Evolutionary conservation across 2,329 filamentous ascomycete species (phyloP).

Genomic region (Penicillium sp.): DNA sequence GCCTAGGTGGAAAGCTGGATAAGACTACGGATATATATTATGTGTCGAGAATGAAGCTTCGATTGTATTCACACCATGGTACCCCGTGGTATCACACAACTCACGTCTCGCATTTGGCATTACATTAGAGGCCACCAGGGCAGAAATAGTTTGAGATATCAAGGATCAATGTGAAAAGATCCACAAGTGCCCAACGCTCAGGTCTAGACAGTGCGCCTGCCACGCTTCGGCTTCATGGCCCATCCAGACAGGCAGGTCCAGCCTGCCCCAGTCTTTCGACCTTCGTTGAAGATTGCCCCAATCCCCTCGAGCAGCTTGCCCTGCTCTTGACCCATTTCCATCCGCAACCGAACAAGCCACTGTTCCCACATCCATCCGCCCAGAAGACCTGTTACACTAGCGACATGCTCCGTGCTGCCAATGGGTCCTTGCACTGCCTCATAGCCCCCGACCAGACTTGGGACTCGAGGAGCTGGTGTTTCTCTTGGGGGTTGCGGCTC

Average conservation of each 20-base stretch:
- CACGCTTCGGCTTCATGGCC: slow-evolving; percentile 53
- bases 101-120: slow-evolving; percentile 7
- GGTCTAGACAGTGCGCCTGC: too few relatives aligned
- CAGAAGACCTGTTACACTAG: slow-evolving; percentile 73
- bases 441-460: slow-evolving; percentile 46
- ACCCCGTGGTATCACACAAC: too few relatives aligned
- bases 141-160: slow-evolving; percentile 1
- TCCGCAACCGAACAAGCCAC: slow-evolving; percentile 85
- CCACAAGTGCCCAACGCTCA: too few relatives aligned
- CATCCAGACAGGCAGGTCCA: slow-evolving; percentile 62
- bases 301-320: slow-evolving; percentile 55
- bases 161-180: slow-evolving; percentile 1
- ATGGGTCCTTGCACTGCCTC: slow-evolving; percentile 56
- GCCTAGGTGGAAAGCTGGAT: too few relatives aligned
- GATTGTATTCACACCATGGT: too few relatives aligned
- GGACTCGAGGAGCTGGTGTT: slow-evolving; percentile 39
- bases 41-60: too few relatives aligned
- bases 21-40: too few relatives aligned
- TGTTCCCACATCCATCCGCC: slow-evolving; percentile 93
- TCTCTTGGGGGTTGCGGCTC: slow-evolving; percentile 47
- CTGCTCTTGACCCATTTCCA: slow-evolving; percentile 72
- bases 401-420: slow-evolving; percentile 70
- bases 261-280: slow-evolving; percentile 55
- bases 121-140: slow-evolving; percentile 5
- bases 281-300: slow-evolving; percentile 58